Evolutionary conservation across 768 basidiomycete species (phyloP).

Genomic region (Calocybe cyanea): DNA sequence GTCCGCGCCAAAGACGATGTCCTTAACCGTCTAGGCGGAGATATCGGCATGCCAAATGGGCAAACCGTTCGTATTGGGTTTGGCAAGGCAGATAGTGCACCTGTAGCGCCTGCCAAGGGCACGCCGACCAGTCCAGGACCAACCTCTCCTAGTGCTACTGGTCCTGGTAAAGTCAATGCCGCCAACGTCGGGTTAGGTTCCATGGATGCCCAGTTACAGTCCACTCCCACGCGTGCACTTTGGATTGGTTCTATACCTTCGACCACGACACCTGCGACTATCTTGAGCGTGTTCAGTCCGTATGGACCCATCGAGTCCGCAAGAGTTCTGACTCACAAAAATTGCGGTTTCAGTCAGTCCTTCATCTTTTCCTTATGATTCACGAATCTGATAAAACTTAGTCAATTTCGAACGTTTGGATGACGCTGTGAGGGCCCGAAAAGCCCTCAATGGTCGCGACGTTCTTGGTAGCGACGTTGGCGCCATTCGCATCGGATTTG

Average conservation of each 20-base stretch:
- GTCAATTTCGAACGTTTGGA: slow-evolving; percentile 98
- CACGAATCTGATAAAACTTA: slow-evolving; percentile 24
- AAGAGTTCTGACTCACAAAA: slow-evolving; percentile 93
- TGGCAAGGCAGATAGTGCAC: slow-evolving; percentile 96
- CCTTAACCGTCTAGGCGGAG: slow-evolving; percentile 89
- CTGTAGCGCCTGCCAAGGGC: slow-evolving; percentile 83
- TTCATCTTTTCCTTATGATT: slow-evolving; percentile 5
- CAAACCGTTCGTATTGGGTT: slow-evolving; percentile 97
- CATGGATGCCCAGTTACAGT: slow-evolving; percentile 84
- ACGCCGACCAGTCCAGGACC: slow-evolving; percentile 60
- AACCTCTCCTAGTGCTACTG: slow-evolving; percentile 52
- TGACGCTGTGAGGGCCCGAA: slow-evolving; percentile 93
- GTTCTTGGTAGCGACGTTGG: slow-evolving; percentile 96
- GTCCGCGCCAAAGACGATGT: slow-evolving; percentile 98
- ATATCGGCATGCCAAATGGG: slow-evolving; percentile 91
- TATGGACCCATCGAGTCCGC: slow-evolving; percentile 98
- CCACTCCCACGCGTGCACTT: slow-evolving; percentile 88
- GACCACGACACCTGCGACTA: slow-evolving; percentile 90
- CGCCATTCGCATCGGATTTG: slow-evolving; percentile 94
- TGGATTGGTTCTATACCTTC: slow-evolving; percentile 99
- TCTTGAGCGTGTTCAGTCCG: slow-evolving; percentile 94
- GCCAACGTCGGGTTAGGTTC: slow-evolving; percentile 55
- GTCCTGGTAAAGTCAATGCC: slow-evolving; percentile 40
- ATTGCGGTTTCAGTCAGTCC: slow-evolving; percentile 83
- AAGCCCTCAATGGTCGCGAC: slow-evolving; percentile 93